Evolutionary conservation across 2,329 filamentous ascomycete species (phyloP).

Genomic region (Fusarium beomiforme): DNA sequence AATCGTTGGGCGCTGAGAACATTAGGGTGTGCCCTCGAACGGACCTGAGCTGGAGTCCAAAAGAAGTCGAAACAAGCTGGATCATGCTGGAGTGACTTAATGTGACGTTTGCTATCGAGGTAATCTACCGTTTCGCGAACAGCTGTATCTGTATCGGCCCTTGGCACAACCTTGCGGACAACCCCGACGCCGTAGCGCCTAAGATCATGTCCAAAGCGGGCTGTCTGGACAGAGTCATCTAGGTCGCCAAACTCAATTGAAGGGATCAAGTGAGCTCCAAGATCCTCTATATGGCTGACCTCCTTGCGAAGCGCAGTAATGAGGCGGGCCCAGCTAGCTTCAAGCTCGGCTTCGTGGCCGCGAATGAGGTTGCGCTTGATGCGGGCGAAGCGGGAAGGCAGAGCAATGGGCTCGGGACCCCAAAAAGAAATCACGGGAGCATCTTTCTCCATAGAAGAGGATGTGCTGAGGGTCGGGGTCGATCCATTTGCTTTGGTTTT

Average conservation of each 20-base stretch:
- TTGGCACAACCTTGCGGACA: constrained; percentile 70
- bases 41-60: constrained; percentile 76
- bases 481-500: constrained; percentile 15
- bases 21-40: constrained; percentile 72
- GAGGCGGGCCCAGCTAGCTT: constrained; percentile 65
- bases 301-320: constrained; percentile 62
- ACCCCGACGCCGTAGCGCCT: constrained; percentile 72
- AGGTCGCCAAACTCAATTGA: constrained; percentile 65
- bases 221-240: constrained; percentile 57
- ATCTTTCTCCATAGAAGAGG: constrained; percentile 52
- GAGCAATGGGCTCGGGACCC: constrained; percentile 65
- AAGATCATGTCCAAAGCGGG: constrained; percentile 65
- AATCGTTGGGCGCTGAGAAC: constrained; percentile 72
- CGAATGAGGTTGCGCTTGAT: constrained; percentile 65
- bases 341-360: constrained; percentile 64
- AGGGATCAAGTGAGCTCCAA: constrained; percentile 64
- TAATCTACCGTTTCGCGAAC: constrained; percentile 70
- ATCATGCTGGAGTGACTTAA: constrained; percentile 52
- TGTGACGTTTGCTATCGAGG: constrained; percentile 44
- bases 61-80: constrained; percentile 79
- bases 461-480: constrained; percentile 12
- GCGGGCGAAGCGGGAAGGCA: constrained; percentile 66
- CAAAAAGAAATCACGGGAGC: constrained; percentile 65
- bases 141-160: constrained; percentile 63
- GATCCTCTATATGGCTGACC: constrained; percentile 61